Evolutionary conservation across 306 rosid genomes (phyloP).

Genomic region (Quercus alba): DNA sequence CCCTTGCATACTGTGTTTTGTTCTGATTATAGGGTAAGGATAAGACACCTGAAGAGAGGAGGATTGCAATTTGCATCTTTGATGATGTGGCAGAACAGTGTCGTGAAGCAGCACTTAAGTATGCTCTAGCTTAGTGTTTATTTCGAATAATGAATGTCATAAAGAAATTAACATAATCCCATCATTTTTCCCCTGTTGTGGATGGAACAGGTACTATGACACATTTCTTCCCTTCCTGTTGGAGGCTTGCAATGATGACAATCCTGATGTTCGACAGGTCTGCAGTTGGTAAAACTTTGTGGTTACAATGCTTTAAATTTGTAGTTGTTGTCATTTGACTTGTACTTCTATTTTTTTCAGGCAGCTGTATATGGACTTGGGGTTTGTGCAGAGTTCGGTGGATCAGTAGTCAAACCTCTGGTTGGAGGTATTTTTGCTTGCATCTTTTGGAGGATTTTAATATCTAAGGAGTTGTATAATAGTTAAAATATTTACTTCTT

Average conservation of each 20-base stretch:
- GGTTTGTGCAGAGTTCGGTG: slow-evolving; percentile 97
- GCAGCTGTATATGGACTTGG: slow-evolving; percentile 99
- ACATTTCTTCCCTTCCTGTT: slow-evolving; percentile 88
- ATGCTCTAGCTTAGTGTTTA: slow-evolving; percentile 14
- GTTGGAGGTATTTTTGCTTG: slow-evolving; percentile 60
- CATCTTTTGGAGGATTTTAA: slow-evolving; percentile 1
- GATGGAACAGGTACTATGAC: slow-evolving; percentile 76
- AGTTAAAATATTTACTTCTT: slow-evolving; percentile 23
- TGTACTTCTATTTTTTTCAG: slow-evolving; percentile 37
- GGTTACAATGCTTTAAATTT: background rate
- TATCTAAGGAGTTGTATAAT: background rate
- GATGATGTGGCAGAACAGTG: slow-evolving; percentile 99
- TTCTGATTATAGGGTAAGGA: slow-evolving; percentile 73
- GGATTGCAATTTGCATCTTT: slow-evolving; percentile 97
- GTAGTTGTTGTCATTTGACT: slow-evolving; percentile 13
- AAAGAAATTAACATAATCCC: background rate
- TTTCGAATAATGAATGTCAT: background rate
- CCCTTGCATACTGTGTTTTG: background rate
- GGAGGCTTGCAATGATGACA: slow-evolving; percentile 97
- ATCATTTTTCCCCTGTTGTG: slow-evolving; percentile 12
- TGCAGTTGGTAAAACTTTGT: slow-evolving; percentile 23
- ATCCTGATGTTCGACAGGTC: slow-evolving; percentile 97
- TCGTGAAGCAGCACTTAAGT: slow-evolving; percentile 94
- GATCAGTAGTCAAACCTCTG: slow-evolving; percentile 76
- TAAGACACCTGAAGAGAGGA: slow-evolving; percentile 94